phyloP scores from a whole-genome alignment of 1,284 basidiomycete species.

The Trametes versicolor region DNA sequence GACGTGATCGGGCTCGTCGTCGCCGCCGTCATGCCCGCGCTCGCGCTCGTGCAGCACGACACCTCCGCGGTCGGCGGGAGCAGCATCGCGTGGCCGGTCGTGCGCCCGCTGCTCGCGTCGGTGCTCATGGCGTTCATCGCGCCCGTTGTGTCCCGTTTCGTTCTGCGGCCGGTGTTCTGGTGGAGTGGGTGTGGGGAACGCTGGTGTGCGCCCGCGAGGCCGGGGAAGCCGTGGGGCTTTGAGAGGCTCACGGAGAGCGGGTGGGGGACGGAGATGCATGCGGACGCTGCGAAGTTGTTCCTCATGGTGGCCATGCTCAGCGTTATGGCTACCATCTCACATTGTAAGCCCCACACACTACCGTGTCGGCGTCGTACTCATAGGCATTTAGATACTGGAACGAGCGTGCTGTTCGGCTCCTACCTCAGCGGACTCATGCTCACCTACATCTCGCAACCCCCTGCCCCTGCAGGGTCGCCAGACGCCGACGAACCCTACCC shows the following conservation, averaged over 20 bases:
- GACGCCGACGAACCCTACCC: too few relatives aligned
- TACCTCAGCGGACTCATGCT: constrained; percentile 41
- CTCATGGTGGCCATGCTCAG: constrained; percentile 37
- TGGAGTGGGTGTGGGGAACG: constrained; percentile 33
- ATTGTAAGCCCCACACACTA: constrained; percentile 31
- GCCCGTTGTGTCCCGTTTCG: constrained; percentile 39
- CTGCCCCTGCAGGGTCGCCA: neutral
- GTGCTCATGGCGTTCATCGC: constrained; percentile 46
- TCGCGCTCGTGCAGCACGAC: constrained; percentile 39
- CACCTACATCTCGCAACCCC: constrained; percentile 35
- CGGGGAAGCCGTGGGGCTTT: constrained; percentile 36
- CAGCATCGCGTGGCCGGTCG: constrained; percentile 49
- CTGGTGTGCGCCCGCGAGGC: constrained; percentile 38
- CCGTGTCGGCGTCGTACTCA: neutral
- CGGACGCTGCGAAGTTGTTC: constrained; percentile 37
- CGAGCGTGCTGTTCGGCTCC: constrained; percentile 43
- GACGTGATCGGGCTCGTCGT: constrained; percentile 65
- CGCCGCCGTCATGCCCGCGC: constrained; percentile 52
- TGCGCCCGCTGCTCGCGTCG: constrained; percentile 51
- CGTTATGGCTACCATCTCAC: constrained; percentile 39
- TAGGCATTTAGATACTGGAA: constrained; percentile 35
- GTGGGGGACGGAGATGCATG: constrained; percentile 39
- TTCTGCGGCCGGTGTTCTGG: constrained; percentile 43
- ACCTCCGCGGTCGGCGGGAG: constrained; percentile 4
- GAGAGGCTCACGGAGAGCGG: neutral